Conservation (phyloP, 768 basidiomycete genomes). For the Pholiota conissans region DNA sequence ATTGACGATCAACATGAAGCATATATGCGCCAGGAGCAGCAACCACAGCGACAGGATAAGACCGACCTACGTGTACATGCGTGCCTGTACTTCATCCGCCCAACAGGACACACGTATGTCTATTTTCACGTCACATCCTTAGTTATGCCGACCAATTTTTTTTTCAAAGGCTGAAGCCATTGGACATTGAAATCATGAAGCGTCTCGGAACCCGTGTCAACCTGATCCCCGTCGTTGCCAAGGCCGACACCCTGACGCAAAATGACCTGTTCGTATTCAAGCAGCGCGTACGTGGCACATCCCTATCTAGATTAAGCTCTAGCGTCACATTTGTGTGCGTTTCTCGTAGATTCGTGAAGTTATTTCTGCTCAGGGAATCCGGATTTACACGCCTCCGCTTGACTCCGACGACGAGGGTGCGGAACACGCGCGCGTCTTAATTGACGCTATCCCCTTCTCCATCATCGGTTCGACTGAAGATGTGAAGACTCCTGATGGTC, state of each 20-base stretch:
- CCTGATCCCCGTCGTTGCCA: conserved; percentile 95
- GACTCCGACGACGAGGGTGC: conserved; percentile 85
- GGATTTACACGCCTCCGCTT: conserved; percentile 91
- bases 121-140: conserved; percentile 8
- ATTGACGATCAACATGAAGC: conserved; percentile 95
- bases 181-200: conserved; percentile 99
- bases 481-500: conserved; percentile 87
- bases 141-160: conserved; percentile 3
- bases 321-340: conserved; percentile 1
- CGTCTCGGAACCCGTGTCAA: conserved; percentile 97
- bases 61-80: conserved; percentile 95
- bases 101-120: conserved; percentile 93
- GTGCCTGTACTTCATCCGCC: conserved; percentile 94
- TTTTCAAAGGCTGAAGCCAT: conserved; percentile 76
- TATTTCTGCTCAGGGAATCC: conserved; percentile 87
- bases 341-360: conserved; percentile 77
- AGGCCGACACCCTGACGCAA: conserved; percentile 96
- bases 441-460: conserved; percentile 96
- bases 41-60: conserved; percentile 93
- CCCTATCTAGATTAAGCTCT: conserved; percentile 12
- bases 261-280: conserved; percentile 92
- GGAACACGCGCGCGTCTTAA: conserved; percentile 84
- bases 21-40: conserved; percentile 98
- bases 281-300: conserved; percentile 67
- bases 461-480: conserved; percentile 98